These are phyloP conservation scores for Emergomyces pasteurianus DNA, from an alignment of 2,329 filamentous ascomycete species.

Conservation along the genomic window DNA sequence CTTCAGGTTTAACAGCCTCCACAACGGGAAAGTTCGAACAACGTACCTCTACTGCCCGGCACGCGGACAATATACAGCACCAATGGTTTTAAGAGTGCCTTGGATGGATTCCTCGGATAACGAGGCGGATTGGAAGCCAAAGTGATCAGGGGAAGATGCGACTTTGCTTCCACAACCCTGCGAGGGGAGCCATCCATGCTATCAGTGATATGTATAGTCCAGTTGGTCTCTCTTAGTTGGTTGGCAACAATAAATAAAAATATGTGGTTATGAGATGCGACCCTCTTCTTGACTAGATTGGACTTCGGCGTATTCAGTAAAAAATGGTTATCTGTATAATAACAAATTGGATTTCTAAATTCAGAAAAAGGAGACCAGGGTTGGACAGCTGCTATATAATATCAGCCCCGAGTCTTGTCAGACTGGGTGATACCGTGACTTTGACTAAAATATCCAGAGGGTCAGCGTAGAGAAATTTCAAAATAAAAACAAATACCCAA, in stretches of 20 bases:
- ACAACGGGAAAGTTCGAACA: conserved; percentile 3
- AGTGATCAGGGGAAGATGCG: conserved; percentile 64
- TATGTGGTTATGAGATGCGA: neutral
- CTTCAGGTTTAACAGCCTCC: neutral
- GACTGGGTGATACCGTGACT: too few relatives aligned
- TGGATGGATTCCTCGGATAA: conserved; percentile 67
- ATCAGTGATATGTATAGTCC: neutral
- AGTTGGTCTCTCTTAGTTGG: neutral
- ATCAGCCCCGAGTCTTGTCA: too few relatives aligned
- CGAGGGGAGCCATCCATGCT: neutral
- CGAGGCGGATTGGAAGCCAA: conserved; percentile 78
- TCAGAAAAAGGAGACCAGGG: neutral
- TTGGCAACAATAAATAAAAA: neutral
- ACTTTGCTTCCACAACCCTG: conserved; percentile 58
- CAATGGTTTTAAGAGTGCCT: conserved; percentile 56
- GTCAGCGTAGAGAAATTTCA: neutral
- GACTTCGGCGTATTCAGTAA: neutral
- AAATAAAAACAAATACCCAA: neutral
- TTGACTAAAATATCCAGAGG: neutral
- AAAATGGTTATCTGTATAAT: neutral
- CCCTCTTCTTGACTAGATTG: neutral
- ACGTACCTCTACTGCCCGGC: conserved; percentile 70
- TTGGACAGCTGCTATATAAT: neutral
- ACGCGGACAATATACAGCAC: conserved; percentile 88
- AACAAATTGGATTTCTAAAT: neutral